Evolutionary conservation across 441 rosid species (phyloP).

Genomic region (Arabidopsis lyrata): DNA sequence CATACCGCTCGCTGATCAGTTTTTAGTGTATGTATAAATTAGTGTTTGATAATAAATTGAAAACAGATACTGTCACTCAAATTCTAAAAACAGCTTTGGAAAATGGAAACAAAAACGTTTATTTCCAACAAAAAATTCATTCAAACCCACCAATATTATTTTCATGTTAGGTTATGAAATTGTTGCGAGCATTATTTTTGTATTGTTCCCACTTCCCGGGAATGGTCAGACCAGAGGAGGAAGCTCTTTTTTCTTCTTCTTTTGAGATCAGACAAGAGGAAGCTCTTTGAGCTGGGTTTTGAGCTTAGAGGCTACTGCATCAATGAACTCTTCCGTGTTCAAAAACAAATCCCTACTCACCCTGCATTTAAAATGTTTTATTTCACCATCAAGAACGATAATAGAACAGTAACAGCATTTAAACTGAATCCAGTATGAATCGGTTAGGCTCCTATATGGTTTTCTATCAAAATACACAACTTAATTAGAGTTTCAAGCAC

Average conservation of each 20-base stretch:
- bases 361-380: constrained; percentile 50
- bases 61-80: neutral
- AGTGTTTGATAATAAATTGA: neutral
- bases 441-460: neutral
- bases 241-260: constrained; percentile 38
- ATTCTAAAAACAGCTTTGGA: neutral
- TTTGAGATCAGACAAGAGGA: constrained; percentile 40
- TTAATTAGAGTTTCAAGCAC: neutral
- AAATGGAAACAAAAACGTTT: neutral
- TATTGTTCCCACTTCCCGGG: neutral
- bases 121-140: neutral
- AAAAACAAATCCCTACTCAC: constrained; percentile 72
- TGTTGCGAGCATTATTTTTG: constrained; percentile 16
- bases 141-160: constrained; percentile 1
- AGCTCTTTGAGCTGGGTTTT: constrained; percentile 59
- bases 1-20: too few species aligned
- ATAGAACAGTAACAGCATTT: neutral
- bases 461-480: constrained; percentile 13
- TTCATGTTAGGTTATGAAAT: neutral
- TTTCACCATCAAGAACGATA: neutral
- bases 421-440: neutral
- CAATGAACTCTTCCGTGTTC: constrained; percentile 87
- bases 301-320: constrained; percentile 75
- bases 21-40: neutral
- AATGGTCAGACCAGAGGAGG: constrained; percentile 45